Evolutionary conservation across 2,329 filamentous ascomycete species (phyloP).

Genomic region (Hymenoscyphus occultus): DNA sequence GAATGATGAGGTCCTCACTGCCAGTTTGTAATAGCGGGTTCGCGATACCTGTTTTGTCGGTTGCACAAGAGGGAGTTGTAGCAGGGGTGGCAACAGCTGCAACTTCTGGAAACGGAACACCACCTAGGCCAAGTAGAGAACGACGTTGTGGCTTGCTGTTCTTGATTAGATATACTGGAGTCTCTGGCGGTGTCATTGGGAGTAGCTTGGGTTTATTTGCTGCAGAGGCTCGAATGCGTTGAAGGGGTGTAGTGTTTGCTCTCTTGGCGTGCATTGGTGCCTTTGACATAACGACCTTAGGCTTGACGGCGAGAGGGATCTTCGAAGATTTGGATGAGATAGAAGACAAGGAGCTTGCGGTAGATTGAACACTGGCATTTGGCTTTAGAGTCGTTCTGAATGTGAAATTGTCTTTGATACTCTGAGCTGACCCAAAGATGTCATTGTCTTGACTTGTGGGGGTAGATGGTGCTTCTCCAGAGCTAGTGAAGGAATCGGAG

Average conservation of each 20-base stretch:
- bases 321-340: slow-evolving; percentile 22
- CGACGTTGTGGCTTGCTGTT: slow-evolving; percentile 14
- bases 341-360: background rate
- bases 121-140: slow-evolving; percentile 23
- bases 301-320: slow-evolving; percentile 33
- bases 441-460: slow-evolving; percentile 15
- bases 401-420: slow-evolving; percentile 26
- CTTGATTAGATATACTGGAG: slow-evolving; percentile 17
- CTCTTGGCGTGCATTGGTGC: slow-evolving; percentile 4
- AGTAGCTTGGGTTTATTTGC: slow-evolving; percentile 22
- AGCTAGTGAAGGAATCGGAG: slow-evolving; percentile 24
- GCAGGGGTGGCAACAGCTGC: slow-evolving; percentile 27
- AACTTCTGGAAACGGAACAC: slow-evolving; percentile 32
- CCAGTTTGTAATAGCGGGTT: slow-evolving; percentile 36
- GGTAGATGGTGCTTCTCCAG: slow-evolving; percentile 26
- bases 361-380: background rate
- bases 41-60: slow-evolving; percentile 26
- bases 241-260: slow-evolving; percentile 32
- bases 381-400: slow-evolving; percentile 23
- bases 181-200: slow-evolving; percentile 32
- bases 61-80: slow-evolving; percentile 37
- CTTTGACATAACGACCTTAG: slow-evolving; percentile 16
- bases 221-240: slow-evolving; percentile 33
- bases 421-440: slow-evolving; percentile 7
- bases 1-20: slow-evolving; percentile 51